Evolutionary conservation across 257 asterid species (phyloP), one percentile per base, ranked within the genome.

Genomic region (Verbascum thapsus): DNA sequence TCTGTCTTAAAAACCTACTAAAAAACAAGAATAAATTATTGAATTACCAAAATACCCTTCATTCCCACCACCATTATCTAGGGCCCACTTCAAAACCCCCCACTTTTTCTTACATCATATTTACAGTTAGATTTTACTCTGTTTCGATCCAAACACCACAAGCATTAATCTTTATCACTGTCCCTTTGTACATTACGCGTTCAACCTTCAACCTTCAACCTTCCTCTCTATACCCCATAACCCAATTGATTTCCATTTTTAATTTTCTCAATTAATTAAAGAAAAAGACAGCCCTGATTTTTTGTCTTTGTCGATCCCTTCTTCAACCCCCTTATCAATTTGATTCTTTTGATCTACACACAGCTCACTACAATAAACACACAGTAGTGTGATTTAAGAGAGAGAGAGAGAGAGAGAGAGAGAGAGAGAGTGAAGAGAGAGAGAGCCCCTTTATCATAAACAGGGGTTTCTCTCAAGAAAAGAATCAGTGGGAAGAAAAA

Each of bases 401-500:
- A 74, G 61, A 45, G 60, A 58, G n/a, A n/a, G n/a, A n/a, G n/a
- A n/a, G n/a, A n/a, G n/a, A n/a, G n/a, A n/a, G n/a, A n/a, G n/a
- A n/a, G n/a, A 30, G 34, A 48, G 7, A 55, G 70, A 30, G 61
- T 34, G 56, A 45, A 64, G 58, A 65, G 22, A 61, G 48, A 20
- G 13, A 47, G 44, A 8, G n/a, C n/a, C 43, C 40, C 40, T 42
- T 63, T 30, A 37, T 68, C 63, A 65, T 13, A 42, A 35, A 44
- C 61, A 64, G 38, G 72, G 58, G 75, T 81, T 67, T 78, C 79
- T 80, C 84, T 66, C 75, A 79, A 81, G 90, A 71, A 86, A 89
- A 77, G 84, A 85, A 83, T 83, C 86, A 63, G 37, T 11, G 7
- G 1, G 10, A 22, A 65, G 53, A 34, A 44, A 30, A 42, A 39